These are phyloP conservation scores for Apiospora kogelbergensis DNA, from an alignment of 2,329 filamentous ascomycete species.

Conservation along the genomic window DNA sequence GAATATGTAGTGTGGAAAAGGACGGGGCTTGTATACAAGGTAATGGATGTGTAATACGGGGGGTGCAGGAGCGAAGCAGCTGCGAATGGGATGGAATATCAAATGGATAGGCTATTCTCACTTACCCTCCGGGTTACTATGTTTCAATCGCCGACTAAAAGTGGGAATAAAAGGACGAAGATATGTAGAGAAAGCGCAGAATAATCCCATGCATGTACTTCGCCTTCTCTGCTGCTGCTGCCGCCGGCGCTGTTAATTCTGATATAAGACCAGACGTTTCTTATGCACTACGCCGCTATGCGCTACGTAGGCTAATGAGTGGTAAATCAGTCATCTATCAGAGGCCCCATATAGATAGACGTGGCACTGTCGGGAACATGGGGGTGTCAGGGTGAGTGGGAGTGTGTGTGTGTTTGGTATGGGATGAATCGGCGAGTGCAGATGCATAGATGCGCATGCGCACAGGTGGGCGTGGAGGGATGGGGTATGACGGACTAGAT, in stretches of 20 bases:
- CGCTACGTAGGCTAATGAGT: not conserved
- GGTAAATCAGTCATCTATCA: constrained; percentile 6
- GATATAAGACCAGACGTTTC: constrained; percentile 4
- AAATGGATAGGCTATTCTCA: constrained; percentile 3
- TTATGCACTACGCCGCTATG: constrained; percentile 6
- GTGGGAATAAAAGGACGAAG: not conserved
- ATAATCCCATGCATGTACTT: not conserved
- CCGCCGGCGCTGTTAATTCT: not conserved
- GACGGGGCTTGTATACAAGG: constrained; percentile 2
- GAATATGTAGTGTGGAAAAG: not conserved
- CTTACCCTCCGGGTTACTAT: not conserved
- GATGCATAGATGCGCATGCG: not conserved
- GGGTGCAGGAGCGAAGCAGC: not conserved
- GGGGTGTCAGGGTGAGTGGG: constrained; percentile 5
- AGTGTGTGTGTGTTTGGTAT: not conserved
- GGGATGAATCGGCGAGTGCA: not conserved
- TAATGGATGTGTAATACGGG: not conserved
- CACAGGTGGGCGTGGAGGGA: not conserved
- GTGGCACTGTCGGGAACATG: not conserved
- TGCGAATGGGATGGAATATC: constrained; percentile 1
- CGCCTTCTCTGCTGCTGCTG: not conserved
- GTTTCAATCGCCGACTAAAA: not conserved
- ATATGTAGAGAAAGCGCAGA: not conserved
- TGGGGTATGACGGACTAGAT: not conserved
- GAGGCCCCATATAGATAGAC: not conserved